A percentile compares a stretch with the other conserved stretches of the same genome.
Evolutionary conservation across 2,329 filamentous ascomycete species (phyloP).

Genomic region (Pestalotiopsis sp.): DNA sequence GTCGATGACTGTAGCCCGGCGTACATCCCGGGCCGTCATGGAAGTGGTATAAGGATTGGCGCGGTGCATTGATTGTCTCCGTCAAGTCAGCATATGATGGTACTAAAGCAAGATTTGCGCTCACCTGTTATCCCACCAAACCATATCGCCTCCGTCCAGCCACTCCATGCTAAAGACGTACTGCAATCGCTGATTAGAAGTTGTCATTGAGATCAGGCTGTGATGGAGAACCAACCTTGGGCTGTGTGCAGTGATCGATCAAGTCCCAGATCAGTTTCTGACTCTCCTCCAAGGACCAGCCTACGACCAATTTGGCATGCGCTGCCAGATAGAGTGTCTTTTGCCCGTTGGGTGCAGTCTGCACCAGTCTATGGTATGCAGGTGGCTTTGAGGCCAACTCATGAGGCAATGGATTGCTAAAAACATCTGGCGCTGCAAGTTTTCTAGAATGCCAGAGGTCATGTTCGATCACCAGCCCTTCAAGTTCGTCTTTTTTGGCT

Average conservation of each 20-base stretch:
- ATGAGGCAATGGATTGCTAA: slow-evolving; percentile 16
- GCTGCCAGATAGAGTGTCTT: slow-evolving; percentile 29
- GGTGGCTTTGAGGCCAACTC: slow-evolving; percentile 28
- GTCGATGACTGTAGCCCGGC: slow-evolving; percentile 30
- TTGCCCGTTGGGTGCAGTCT: slow-evolving; percentile 25
- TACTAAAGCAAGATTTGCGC: not conserved
- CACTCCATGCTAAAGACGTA: slow-evolving; percentile 31
- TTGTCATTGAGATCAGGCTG: not conserved
- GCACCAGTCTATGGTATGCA: slow-evolving; percentile 27
- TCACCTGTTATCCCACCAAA: slow-evolving; percentile 31
- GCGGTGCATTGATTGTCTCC: slow-evolving; percentile 30
- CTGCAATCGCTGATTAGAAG: slow-evolving; percentile 12
- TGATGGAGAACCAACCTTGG: slow-evolving; percentile 18
- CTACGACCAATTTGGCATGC: slow-evolving; percentile 27
- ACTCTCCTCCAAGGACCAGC: slow-evolving; percentile 24
- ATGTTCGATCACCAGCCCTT: slow-evolving; percentile 26
- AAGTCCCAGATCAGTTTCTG: slow-evolving; percentile 30
- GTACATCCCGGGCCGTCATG: slow-evolving; percentile 30
- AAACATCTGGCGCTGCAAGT: slow-evolving; percentile 14
- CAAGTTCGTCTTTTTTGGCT: slow-evolving; percentile 24
- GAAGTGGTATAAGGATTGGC: slow-evolving; percentile 28
- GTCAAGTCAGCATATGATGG: not conserved
- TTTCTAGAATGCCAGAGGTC: slow-evolving; percentile 25
- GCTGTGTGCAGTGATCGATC: slow-evolving; percentile 28
- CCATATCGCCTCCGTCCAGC: slow-evolving; percentile 27